Base-by-base conservation (phyloP, 208 protist genomes). In the Porcisia hertigi region DNA sequence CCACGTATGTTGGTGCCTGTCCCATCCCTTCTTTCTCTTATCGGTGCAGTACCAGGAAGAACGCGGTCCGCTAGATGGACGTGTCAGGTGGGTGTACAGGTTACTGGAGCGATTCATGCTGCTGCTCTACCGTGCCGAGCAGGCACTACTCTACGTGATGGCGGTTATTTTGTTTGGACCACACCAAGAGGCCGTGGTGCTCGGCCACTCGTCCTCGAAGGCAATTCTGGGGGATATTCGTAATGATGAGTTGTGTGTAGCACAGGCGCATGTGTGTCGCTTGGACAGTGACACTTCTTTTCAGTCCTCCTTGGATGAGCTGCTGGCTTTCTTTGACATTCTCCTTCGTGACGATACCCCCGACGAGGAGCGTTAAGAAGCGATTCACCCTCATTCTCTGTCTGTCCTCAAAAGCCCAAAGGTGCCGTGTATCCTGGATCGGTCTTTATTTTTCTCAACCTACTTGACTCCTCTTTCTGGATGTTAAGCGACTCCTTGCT, bases 141-240 rank as follows among this genome's bases (percentile, higher is more conserved):
- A 86, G 55, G 2, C 80, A 14, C 64, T 94, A 14, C 79, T 87
- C 8, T 92, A 86, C 76, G 0, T 87, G 49, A 91, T 94, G 82
- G 89, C 90, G 7, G 84, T 93, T 5, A 74, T 92, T 43, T 80
- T 96, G 3, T 96, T 96, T 80, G 92, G 92, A 0, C 87, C 86
- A 20, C 76, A 79, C 41, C 89, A 93, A 52, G 69, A 86, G 11
- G 73, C 83, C 5, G 83, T 92, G 52, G 65, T 79, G 43, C 65
- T 91, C n/a, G 69, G 79, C 16, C 83, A 81, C 2, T 76, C 85
- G 30, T 64, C 84, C 20, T 73, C 80, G 20, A 79, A 82, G 25
- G 73, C 82, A 53, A 79, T 83, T 34, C 65, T 94, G 52, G 69
- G 75, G 30, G 70, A 72, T 36, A 86, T 96, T 62, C 65, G 58